A percentile compares a stretch with the other conserved stretches of the same genome.
phyloP scores from a whole-genome alignment of 2,329 filamentous ascomycete species.

The Metarhizium anisopliae region DNA sequence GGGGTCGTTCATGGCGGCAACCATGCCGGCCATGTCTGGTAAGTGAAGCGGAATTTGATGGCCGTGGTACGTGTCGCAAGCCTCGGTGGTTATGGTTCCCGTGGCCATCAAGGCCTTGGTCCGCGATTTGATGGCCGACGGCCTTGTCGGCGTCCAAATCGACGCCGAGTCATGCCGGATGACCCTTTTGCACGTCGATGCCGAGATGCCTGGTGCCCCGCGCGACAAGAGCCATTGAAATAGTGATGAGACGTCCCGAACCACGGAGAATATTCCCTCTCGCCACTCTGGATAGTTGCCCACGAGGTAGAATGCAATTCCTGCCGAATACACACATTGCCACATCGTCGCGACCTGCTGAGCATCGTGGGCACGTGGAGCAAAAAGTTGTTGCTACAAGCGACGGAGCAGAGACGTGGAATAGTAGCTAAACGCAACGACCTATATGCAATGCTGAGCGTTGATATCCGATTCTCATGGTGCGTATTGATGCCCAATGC shows the following conservation, averaged over 20 bases:
- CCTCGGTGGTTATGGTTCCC: background rate
- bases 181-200: too few species aligned
- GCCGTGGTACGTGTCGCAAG: conserved; percentile 5
- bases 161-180: too few species aligned
- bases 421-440: too few species aligned
- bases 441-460: too few species aligned
- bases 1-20: background rate
- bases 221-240: too few species aligned
- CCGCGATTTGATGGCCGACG: background rate
- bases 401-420: too few species aligned
- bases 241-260: background rate
- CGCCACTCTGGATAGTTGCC: conserved; percentile 5
- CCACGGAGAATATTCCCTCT: conserved; percentile 3
- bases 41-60: background rate
- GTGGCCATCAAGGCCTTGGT: conserved; percentile 4
- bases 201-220: too few species aligned
- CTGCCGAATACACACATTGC: conserved; percentile 2
- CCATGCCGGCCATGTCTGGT: background rate
- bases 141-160: too few species aligned
- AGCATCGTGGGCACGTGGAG: too few species aligned
- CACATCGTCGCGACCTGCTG: background rate
- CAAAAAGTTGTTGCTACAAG: too few species aligned
- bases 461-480: too few species aligned
- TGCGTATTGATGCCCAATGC: too few species aligned
- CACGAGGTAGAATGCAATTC: conserved; percentile 4